Conservation (phyloP, 495 filamentous ascomycete species). For the Penicillium salamii region DNA sequence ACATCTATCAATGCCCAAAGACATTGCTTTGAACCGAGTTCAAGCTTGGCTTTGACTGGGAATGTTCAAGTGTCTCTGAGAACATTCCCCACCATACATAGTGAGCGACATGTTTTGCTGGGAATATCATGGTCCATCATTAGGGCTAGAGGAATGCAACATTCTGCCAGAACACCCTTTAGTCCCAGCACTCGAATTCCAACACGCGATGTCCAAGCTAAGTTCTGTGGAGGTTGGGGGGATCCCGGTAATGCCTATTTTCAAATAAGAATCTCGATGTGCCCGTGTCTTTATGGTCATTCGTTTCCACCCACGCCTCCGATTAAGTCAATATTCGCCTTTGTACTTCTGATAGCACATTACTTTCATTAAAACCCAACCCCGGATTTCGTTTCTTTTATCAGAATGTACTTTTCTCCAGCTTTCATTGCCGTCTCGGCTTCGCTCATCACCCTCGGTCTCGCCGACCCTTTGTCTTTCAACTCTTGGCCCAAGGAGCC, state of each 20-base stretch:
- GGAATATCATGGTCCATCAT: slow-evolving; percentile 6
- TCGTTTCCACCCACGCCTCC: too few relatives aligned
- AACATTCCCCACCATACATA: slow-evolving; percentile 13
- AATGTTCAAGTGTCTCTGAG: background rate
- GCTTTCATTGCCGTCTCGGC: slow-evolving; percentile 34
- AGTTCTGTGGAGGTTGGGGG: slow-evolving; percentile 12
- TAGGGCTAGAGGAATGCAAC: slow-evolving; percentile 21
- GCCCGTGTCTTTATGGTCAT: slow-evolving; percentile 7
- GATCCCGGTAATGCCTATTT: background rate
- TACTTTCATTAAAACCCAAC: slow-evolving; percentile 19
- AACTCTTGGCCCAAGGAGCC: slow-evolving; percentile 38
- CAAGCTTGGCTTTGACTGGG: background rate
- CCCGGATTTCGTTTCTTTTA: background rate
- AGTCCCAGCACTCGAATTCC: slow-evolving; percentile 19
- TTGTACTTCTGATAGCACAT: background rate
- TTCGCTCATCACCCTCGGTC: slow-evolving; percentile 21
- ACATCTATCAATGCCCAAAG: too few relatives aligned
- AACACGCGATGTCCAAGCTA: slow-evolving; percentile 7
- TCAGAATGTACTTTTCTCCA: slow-evolving; percentile 24
- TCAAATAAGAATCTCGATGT: slow-evolving; percentile 22
- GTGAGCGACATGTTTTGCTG: slow-evolving; percentile 3
- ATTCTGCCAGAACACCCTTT: slow-evolving; percentile 17
- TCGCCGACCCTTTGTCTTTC: slow-evolving; percentile 37
- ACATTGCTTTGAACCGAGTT: too few relatives aligned
- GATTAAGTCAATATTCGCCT: background rate